These are phyloP conservation scores for Beta vulgaris DNA, from an alignment of 148 eudicot genomes.

Conservation along the genomic window DNA sequence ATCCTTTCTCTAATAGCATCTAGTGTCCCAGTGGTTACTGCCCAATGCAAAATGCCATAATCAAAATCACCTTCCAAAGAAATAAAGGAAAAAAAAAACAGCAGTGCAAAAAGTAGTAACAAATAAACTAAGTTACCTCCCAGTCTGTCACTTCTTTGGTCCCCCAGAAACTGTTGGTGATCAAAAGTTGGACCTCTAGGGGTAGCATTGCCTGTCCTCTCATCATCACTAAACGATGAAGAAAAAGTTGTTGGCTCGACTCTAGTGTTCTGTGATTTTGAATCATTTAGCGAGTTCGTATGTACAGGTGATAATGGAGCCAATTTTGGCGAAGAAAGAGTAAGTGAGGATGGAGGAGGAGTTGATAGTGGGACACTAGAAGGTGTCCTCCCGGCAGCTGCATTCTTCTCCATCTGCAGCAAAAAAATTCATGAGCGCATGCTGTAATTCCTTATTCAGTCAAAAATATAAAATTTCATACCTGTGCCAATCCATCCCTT, in stretches of 20 bases:
- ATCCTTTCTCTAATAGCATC: constrained; percentile 94
- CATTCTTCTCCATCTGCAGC: constrained; percentile 93
- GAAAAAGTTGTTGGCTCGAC: constrained; percentile 69
- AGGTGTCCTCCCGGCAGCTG: constrained; percentile 96
- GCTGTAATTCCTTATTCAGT: too few relatives aligned
- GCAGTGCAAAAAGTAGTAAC: neutral
- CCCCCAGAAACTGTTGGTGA: constrained; percentile 37
- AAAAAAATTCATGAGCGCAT: neutral
- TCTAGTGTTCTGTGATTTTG: constrained; percentile 48
- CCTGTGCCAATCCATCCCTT: constrained; percentile 97
- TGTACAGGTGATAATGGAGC: constrained; percentile 78
- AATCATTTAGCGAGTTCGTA: constrained; percentile 55
- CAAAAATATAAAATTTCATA: constrained; percentile 14
- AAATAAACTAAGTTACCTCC: constrained; percentile 45
- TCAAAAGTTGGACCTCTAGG: constrained; percentile 41
- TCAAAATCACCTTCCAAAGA: neutral
- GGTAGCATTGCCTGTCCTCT: constrained; percentile 35
- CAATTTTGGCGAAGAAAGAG: constrained; percentile 71
- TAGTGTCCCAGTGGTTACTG: constrained; percentile 69
- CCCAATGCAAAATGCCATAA: constrained; percentile 6
- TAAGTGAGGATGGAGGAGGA: constrained; percentile 81
- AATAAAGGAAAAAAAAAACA: neutral
- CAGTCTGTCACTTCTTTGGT: constrained; percentile 55
- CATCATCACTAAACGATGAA: constrained; percentile 64
- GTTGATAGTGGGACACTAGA: constrained; percentile 86